A percentile compares a stretch with the other conserved stretches of the same genome.
phyloP scores from a whole-genome alignment of 1,284 basidiomycete species.

The Inonotus hispidus region DNA sequence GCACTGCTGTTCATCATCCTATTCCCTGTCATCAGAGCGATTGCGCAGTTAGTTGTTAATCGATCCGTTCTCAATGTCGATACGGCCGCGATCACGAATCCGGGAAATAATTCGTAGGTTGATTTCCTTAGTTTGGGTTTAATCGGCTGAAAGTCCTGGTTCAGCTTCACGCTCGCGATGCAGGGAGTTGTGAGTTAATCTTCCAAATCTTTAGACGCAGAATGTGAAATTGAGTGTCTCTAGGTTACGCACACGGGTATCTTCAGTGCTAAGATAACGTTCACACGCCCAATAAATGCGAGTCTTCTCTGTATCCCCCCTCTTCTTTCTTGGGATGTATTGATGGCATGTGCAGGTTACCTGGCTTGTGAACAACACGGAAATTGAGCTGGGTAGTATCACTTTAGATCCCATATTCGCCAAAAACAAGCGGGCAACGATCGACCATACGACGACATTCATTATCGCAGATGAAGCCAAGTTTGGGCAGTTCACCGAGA shows the following conservation, averaged over 20 bases:
- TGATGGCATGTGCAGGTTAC: slow-evolving; percentile 20
- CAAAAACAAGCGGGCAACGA: slow-evolving; percentile 45
- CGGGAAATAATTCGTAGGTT: slow-evolving; percentile 49
- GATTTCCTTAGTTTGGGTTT: neutral
- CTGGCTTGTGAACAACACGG: slow-evolving; percentile 45
- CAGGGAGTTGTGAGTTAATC: slow-evolving; percentile 36
- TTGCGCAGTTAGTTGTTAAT: slow-evolving; percentile 57
- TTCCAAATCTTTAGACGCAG: neutral
- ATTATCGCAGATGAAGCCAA: slow-evolving; percentile 45
- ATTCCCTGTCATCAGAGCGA: slow-evolving; percentile 59
- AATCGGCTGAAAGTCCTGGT: neutral
- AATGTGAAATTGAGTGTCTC: slow-evolving; percentile 9
- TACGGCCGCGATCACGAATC: slow-evolving; percentile 41
- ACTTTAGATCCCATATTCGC: slow-evolving; percentile 40
- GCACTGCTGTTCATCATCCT: slow-evolving; percentile 58
- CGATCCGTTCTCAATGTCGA: slow-evolving; percentile 47
- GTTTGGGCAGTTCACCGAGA: slow-evolving; percentile 51
- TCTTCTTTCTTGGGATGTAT: neutral
- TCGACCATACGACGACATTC: slow-evolving; percentile 56
- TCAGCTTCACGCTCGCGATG: slow-evolving; percentile 45
- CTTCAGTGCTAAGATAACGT: slow-evolving; percentile 52
- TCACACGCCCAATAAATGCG: slow-evolving; percentile 48
- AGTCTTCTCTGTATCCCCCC: slow-evolving; percentile 11
- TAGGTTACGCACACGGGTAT: slow-evolving; percentile 60
- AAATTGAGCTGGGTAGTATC: slow-evolving; percentile 47